phyloP scores from a whole-genome alignment of 2,329 filamentous ascomycete species.

The Fusarium sacchari region DNA sequence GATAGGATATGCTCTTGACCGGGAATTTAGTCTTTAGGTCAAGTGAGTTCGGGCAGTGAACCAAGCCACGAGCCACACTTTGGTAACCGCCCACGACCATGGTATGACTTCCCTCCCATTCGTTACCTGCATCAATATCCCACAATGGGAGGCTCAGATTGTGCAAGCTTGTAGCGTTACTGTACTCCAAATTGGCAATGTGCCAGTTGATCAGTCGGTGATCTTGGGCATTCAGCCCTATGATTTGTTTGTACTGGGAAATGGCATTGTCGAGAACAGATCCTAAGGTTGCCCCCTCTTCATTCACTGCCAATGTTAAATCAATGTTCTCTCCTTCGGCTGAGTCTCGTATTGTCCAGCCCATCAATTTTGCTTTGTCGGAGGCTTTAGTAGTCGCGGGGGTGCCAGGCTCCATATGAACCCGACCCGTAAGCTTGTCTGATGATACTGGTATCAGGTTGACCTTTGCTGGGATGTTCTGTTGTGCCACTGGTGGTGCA shows the following conservation, averaged over 20 bases:
- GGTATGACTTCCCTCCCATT: conserved; percentile 94
- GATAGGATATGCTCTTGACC: conserved; percentile 77
- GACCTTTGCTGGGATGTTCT: conserved; percentile 62
- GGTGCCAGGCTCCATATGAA: conserved; percentile 76
- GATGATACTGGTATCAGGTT: conserved; percentile 72
- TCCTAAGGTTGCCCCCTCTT: conserved; percentile 79
- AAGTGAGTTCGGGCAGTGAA: conserved; percentile 78
- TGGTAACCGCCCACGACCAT: conserved; percentile 96
- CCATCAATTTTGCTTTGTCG: conserved; percentile 80
- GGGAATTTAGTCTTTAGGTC: conserved; percentile 78
- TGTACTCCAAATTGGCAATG: conserved; percentile 97
- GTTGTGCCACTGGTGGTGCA: conserved; percentile 63
- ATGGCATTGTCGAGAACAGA: conserved; percentile 94
- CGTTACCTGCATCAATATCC: conserved; percentile 98
- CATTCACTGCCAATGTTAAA: conserved; percentile 71
- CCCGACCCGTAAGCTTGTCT: conserved; percentile 76
- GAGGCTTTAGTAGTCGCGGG: conserved; percentile 77
- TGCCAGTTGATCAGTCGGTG: conserved; percentile 97
- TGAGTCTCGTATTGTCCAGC: conserved; percentile 78
- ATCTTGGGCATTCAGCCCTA: conserved; percentile 86
- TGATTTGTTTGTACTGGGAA: conserved; percentile 82
- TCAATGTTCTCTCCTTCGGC: conserved; percentile 74
- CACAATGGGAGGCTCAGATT: conserved; percentile 89
- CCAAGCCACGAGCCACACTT: conserved; percentile 87
- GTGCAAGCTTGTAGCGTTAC: conserved; percentile 89